Base-by-base conservation (phyloP, 2,329 filamentous ascomycete species). In the Apiospora rasikravindrae region DNA sequence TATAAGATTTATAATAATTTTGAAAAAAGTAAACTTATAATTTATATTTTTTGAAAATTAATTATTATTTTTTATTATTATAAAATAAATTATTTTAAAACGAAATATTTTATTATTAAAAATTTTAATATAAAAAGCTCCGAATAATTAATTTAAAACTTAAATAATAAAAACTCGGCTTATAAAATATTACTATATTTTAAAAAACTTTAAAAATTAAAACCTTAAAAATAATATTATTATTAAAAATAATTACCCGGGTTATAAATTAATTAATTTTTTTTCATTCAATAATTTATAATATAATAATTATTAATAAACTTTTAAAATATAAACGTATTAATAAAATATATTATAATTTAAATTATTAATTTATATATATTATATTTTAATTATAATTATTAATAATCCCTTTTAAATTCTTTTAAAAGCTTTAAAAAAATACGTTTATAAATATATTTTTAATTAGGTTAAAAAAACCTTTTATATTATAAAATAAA, bases 171-270 rank as follows among this genome's bases (percentile, higher is more conserved):
- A 10, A 22, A 1, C 22, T n/a, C 22, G 22, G 22, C 8, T 4
- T 4, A 4, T 2, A 2, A 8, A 4, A 10, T 1, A 1, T 4
- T 49, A 0, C 10, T 4, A 1, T 49, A 49, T 4, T 49, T 49
- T 49, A 49, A n/a, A 11, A 1, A n/a, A 2, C n/a, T 49, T 10
- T 49, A n/a, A 49, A n/a, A 0, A 10, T 8, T 3, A 11, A 49
- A 49, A 4, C 22, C 3, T 49, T 49, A n/a, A n/a, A 49, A 10
- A 11, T 49, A 10, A 7, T 49, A 11, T 11, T 49, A n/a, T n/a
- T 49, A 49, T 8, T 37, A 37, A n/a, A n/a, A n/a, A n/a, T n/a
- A n/a, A n/a, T n/a, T n/a, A n/a, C n/a, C n/a, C n/a, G n/a, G n/a
- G n/a, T n/a, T n/a, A n/a, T n/a, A n/a, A n/a, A n/a, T n/a, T n/a